Evolutionary conservation across 108 stramenopile genomes (phyloP).

Genomic region (Cylindrotheca fusiformis): DNA sequence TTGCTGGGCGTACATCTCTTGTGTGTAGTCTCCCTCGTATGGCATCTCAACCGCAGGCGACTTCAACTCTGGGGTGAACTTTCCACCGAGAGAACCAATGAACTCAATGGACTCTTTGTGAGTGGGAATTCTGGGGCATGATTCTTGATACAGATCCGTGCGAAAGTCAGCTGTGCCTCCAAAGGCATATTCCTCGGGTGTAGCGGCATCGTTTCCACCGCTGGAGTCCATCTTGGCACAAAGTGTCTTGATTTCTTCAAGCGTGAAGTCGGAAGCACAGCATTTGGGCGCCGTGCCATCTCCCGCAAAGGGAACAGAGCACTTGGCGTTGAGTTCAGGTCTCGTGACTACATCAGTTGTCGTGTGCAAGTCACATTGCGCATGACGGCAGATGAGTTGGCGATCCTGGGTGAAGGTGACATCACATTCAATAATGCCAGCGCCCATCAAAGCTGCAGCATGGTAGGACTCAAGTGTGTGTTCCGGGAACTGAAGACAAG

Average conservation of each 20-base stretch:
- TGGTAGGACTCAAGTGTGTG: conserved; percentile 52
- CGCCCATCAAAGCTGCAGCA: conserved; percentile 49
- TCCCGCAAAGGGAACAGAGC: conserved; percentile 45
- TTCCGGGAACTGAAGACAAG: conserved; percentile 61
- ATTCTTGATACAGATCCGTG: conserved; percentile 53
- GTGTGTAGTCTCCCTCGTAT: conserved; percentile 58
- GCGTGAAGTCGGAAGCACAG: conserved; percentile 70
- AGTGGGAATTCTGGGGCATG: conserved; percentile 54
- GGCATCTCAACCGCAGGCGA: conserved; percentile 60
- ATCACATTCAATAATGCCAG: conserved; percentile 80
- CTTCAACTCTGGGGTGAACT: conserved; percentile 76
- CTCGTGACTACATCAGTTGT: conserved; percentile 61
- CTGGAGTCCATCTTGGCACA: conserved; percentile 77
- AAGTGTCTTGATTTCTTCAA: conserved; percentile 65
- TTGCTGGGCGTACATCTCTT: conserved; percentile 59
- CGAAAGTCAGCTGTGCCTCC: conserved; percentile 65
- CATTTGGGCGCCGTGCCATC: conserved; percentile 36
- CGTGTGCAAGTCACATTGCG: conserved; percentile 76
- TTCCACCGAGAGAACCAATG: conserved; percentile 33
- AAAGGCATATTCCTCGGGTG: conserved; percentile 48
- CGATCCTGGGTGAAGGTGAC: conserved; percentile 76
- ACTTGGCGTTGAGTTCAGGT: conserved; percentile 67
- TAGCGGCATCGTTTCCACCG: conserved; percentile 33
- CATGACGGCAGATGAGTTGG: conserved; percentile 66
- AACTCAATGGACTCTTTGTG: conserved; percentile 66